Conservation (phyloP, 169 alveolate genomes). For the Plasmodium cynomolgi region DNA sequence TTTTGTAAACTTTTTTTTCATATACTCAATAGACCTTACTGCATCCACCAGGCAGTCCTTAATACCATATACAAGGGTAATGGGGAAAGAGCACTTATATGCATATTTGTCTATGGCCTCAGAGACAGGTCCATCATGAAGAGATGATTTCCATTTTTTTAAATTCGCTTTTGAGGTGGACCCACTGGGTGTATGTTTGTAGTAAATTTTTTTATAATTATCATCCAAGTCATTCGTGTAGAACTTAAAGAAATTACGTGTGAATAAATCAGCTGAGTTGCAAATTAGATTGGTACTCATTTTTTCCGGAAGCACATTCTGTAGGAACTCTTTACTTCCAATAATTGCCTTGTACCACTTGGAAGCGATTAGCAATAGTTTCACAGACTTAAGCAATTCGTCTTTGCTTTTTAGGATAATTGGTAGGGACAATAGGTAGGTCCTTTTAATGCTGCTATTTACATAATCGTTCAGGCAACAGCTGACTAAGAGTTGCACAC, state of each 20-base stretch:
- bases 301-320: neutral
- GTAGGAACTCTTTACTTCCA: neutral
- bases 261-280: neutral
- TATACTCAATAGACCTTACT: constrained; percentile 10
- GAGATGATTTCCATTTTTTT: constrained; percentile 7
- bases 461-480: constrained; percentile 22
- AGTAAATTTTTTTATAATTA: constrained; percentile 1
- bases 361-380: neutral
- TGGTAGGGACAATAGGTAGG: constrained; percentile 39
- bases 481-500: constrained; percentile 23
- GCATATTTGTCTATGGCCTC: constrained; percentile 36
- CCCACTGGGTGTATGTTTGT: constrained; percentile 40
- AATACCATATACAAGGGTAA: constrained; percentile 33
- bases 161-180: constrained; percentile 19
- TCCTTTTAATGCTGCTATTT: constrained; percentile 11
- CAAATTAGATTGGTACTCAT: neutral
- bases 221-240: neutral
- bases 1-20: neutral
- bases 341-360: neutral
- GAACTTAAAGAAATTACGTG: constrained; percentile 5
- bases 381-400: neutral
- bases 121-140: constrained; percentile 14
- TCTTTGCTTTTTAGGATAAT: neutral
- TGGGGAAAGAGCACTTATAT: constrained; percentile 10
- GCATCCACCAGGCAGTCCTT: constrained; percentile 20